Conservation (phyloP, 2,329 filamentous ascomycete species). For the Ophiostoma populinum region DNA sequence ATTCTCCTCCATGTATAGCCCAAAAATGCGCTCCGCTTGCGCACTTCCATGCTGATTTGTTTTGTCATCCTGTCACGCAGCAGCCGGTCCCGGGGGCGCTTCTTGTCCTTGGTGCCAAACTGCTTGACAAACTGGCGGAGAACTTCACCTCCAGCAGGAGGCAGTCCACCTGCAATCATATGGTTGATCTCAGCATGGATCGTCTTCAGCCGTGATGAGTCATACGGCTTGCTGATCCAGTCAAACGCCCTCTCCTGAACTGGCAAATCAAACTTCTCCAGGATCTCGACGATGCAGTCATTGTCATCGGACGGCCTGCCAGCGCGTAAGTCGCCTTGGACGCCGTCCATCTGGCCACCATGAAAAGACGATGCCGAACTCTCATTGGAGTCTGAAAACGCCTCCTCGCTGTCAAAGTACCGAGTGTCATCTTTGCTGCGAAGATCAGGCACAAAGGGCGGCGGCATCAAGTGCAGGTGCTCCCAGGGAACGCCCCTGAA, state of each 20-base stretch:
- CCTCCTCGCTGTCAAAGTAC: conserved; percentile 73
- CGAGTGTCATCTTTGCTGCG: conserved; percentile 54
- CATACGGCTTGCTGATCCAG: conserved; percentile 30
- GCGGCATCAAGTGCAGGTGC: conserved; percentile 47
- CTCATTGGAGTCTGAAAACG: conserved; percentile 37
- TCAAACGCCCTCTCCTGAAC: conserved; percentile 26
- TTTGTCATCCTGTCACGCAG: conserved; percentile 55
- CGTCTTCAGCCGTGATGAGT: conserved; percentile 28
- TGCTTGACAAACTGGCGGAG: conserved; percentile 33
- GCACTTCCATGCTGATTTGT: conserved; percentile 53
- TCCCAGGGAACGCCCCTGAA: conserved; percentile 70
- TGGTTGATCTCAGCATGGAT: conserved; percentile 32
- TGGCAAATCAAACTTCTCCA: conserved; percentile 1
- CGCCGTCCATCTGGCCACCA: background rate
- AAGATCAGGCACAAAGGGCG: conserved; percentile 68
- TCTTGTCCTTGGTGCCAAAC: conserved; percentile 49
- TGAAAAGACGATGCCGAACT: conserved; percentile 1
- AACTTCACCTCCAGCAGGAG: conserved; percentile 21
- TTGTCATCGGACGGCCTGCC: background rate
- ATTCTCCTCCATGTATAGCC: conserved; percentile 67
- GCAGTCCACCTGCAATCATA: conserved; percentile 15
- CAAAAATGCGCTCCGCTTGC: conserved; percentile 70
- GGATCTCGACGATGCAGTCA: background rate
- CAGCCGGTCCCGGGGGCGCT: conserved; percentile 68
- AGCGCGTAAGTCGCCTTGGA: too few species aligned